Evolutionary conservation across 2,329 filamentous ascomycete species (phyloP).

Genomic region (Capronia epimyces): DNA sequence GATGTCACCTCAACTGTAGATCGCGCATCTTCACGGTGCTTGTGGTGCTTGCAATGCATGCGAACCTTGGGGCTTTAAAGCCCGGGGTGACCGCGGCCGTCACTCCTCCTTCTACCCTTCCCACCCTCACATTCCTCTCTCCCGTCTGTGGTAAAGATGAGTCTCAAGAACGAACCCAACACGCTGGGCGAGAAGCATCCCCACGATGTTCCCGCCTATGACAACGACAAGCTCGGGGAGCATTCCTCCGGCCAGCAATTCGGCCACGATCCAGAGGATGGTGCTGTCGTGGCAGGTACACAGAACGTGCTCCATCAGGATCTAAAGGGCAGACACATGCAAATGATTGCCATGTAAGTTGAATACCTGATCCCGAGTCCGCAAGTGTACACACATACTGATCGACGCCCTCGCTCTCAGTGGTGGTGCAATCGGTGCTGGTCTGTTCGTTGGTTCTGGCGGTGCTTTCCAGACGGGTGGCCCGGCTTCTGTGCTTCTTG

Average conservation of each 20-base stretch:
- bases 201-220: constrained; percentile 4
- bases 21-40: constrained; percentile 8
- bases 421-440: constrained; percentile 35
- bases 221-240: neutral
- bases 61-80: constrained; percentile 20
- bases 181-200: constrained; percentile 15
- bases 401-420: neutral
- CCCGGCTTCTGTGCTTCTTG: constrained; percentile 36
- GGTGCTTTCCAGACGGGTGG: constrained; percentile 36
- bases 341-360: constrained; percentile 28
- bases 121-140: constrained; percentile 6
- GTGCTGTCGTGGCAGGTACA: constrained; percentile 14
- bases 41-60: constrained; percentile 11
- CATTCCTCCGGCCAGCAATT: constrained; percentile 28
- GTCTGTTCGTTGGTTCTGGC: constrained; percentile 38
- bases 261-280: constrained; percentile 23
- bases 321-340: constrained; percentile 28
- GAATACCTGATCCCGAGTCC: neutral
- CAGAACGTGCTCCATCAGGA: constrained; percentile 23
- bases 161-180: constrained; percentile 16
- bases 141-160: constrained; percentile 20
- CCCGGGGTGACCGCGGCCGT: constrained; percentile 12
- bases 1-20: too few relatives aligned
- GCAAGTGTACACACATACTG: neutral
- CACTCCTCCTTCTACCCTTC: constrained; percentile 4